A percentile compares a stretch with the other conserved stretches of the same genome.
phyloP scores from a whole-genome alignment of 371 early-diverging fungal genomes.

The Batrachochytrium dendrobatidis region DNA sequence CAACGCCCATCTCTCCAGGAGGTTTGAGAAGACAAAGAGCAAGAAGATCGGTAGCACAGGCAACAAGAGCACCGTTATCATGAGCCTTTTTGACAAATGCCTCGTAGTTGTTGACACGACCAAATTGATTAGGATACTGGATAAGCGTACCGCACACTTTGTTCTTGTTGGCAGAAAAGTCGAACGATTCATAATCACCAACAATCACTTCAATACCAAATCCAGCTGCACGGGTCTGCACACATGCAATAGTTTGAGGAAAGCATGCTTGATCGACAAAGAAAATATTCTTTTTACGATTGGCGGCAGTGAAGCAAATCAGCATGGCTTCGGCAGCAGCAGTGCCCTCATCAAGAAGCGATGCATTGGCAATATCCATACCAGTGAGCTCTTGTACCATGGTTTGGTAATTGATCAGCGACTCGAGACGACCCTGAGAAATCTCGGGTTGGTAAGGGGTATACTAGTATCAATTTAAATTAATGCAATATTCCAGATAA shows the following conservation, averaged over 20 bases:
- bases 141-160: slow-evolving; percentile 80
- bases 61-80: slow-evolving; percentile 73
- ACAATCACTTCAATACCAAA: slow-evolving; percentile 85
- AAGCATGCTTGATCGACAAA: slow-evolving; percentile 87
- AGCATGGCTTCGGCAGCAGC: slow-evolving; percentile 97
- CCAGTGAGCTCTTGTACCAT: slow-evolving; percentile 92
- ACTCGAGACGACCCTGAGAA: slow-evolving; percentile 95
- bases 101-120: slow-evolving; percentile 74
- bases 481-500: slow-evolving; percentile 6
- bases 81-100: slow-evolving; percentile 70
- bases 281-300: slow-evolving; percentile 71
- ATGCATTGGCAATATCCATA: slow-evolving; percentile 89
- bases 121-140: slow-evolving; percentile 89
- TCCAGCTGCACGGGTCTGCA: slow-evolving; percentile 87
- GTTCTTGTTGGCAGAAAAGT: slow-evolving; percentile 65
- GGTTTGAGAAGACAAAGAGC: slow-evolving; percentile 85
- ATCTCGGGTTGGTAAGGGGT: slow-evolving; percentile 98
- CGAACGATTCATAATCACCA: slow-evolving; percentile 66
- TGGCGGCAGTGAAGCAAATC: slow-evolving; percentile 70
- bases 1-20: slow-evolving; percentile 92
- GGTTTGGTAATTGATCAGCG: slow-evolving; percentile 93
- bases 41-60: slow-evolving; percentile 88
- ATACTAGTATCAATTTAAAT: slow-evolving; percentile 63
- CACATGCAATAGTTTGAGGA: slow-evolving; percentile 89
- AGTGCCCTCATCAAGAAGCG: slow-evolving; percentile 93